Evolutionary conservation across 2,329 filamentous ascomycete genomes (phyloP).

Genomic region (Paracoccidioides lutzii): DNA sequence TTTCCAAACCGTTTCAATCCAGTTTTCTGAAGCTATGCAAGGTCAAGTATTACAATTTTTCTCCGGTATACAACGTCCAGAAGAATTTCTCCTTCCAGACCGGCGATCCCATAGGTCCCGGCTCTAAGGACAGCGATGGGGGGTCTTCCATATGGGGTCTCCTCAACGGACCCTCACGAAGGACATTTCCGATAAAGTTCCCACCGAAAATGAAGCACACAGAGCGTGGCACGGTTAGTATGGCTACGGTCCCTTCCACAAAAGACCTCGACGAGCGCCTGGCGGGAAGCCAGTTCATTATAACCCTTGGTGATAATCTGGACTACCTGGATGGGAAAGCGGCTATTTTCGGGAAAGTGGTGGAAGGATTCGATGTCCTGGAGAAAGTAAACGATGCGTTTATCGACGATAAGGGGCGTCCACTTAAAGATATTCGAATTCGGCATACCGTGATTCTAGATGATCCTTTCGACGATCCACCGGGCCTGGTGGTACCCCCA

Average conservation of each 20-base stretch:
- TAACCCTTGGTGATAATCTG: constrained; percentile 78
- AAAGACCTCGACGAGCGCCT: constrained; percentile 68
- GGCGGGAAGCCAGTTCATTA: constrained; percentile 83
- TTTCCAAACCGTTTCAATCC: constrained; percentile 23
- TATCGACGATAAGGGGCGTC: constrained; percentile 71
- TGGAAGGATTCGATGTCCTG: constrained; percentile 86
- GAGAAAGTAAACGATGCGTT: constrained; percentile 90
- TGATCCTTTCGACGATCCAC: constrained; percentile 77
- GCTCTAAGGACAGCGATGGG: constrained; percentile 74
- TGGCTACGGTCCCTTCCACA: constrained; percentile 75
- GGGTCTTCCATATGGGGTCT: constrained; percentile 88
- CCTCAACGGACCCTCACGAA: constrained; percentile 55
- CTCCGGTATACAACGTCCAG: constrained; percentile 81
- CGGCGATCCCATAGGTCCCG: constrained; percentile 82
- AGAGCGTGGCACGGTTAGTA: constrained; percentile 86
- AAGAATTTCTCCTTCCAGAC: constrained; percentile 95
- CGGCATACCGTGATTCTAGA: constrained; percentile 86
- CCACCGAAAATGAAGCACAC: constrained; percentile 77
- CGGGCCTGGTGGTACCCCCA: constrained; percentile 61
- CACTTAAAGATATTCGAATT: constrained; percentile 87
- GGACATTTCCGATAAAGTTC: constrained; percentile 72
- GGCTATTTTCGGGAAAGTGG: constrained; percentile 89
- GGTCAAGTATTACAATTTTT: constrained; percentile 97
- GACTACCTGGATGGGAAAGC: constrained; percentile 87
- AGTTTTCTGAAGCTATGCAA: constrained; percentile 99